These are phyloP conservation scores for Xylaria sp. DNA, from an alignment of 495 filamentous ascomycete genomes.

Conservation along the genomic window DNA sequence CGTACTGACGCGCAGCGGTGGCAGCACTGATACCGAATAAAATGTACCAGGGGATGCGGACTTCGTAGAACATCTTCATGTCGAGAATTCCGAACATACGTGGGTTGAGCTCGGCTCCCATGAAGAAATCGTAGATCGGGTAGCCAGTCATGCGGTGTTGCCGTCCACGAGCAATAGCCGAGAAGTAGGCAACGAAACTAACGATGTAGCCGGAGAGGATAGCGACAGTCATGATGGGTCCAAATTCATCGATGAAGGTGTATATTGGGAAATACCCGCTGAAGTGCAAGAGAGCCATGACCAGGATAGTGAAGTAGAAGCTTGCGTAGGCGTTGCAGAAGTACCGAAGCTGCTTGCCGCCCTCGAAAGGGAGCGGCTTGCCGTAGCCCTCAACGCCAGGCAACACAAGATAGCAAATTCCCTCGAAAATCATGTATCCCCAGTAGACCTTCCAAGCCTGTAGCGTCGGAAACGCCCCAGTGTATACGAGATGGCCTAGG, in stretches of 20 bases:
- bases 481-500: slow-evolving; percentile 72
- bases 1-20: slow-evolving; percentile 86
- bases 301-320: slow-evolving; percentile 82
- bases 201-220: slow-evolving; percentile 87
- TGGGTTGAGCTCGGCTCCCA: slow-evolving; percentile 97
- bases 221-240: slow-evolving; percentile 85
- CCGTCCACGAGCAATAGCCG: slow-evolving; percentile 77
- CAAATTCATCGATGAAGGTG: slow-evolving; percentile 95
- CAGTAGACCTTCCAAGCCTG: slow-evolving; percentile 94
- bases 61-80: slow-evolving; percentile 99
- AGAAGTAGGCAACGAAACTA: slow-evolving; percentile 82
- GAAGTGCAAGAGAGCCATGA: slow-evolving; percentile 74
- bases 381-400: slow-evolving; percentile 85
- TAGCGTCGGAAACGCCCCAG: slow-evolving; percentile 77
- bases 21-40: slow-evolving; percentile 80
- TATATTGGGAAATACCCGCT: slow-evolving; percentile 88
- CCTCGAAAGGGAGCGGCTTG: slow-evolving; percentile 82
- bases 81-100: slow-evolving; percentile 92
- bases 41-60: slow-evolving; percentile 96
- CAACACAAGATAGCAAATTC: slow-evolving; percentile 76
- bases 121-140: slow-evolving; percentile 97
- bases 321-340: slow-evolving; percentile 90
- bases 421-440: slow-evolving; percentile 87
- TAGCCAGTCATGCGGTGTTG: slow-evolving; percentile 92
- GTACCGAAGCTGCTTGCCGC: slow-evolving; percentile 85